A percentile compares a stretch with the other conserved stretches of the same genome.
phyloP scores from a whole-genome alignment of 352 stramenopile species.

The Aphanomyces cochlioides region DNA sequence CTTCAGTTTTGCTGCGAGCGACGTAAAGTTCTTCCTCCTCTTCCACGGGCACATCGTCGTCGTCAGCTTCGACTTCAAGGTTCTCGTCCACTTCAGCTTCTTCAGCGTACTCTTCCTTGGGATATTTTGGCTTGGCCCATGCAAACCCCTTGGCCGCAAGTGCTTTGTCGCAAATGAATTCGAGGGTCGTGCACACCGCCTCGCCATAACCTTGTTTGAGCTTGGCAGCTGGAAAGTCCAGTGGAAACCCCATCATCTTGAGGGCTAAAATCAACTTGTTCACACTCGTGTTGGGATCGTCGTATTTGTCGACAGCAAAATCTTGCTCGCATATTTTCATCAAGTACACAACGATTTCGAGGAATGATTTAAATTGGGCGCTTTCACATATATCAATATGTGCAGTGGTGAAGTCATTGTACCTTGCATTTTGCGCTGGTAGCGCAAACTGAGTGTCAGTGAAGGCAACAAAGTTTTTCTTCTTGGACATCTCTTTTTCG shows the following conservation, averaged over 20 bases:
- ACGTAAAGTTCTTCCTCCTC: conserved; percentile 65
- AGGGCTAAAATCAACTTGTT: conserved; percentile 84
- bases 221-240: conserved; percentile 77
- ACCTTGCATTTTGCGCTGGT: conserved; percentile 54
- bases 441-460: conserved; percentile 72
- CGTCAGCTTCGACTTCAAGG: conserved; percentile 38
- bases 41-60: conserved; percentile 31
- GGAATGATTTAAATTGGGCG: conserved; percentile 75
- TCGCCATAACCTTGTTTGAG: conserved; percentile 77
- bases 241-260: conserved; percentile 74
- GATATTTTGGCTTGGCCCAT: conserved; percentile 65
- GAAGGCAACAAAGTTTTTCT: conserved; percentile 67
- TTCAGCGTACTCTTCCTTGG: conserved; percentile 76
- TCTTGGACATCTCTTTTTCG: conserved; percentile 66
- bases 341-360: conserved; percentile 65
- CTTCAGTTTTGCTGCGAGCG: conserved; percentile 44
- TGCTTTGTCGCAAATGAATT: conserved; percentile 82
- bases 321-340: conserved; percentile 77
- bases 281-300: conserved; percentile 81
- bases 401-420: neutral
- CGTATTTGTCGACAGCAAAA: conserved; percentile 83
- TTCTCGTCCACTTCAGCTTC: conserved; percentile 72
- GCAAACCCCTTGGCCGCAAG: conserved; percentile 56
- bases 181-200: conserved; percentile 59
- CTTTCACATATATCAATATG: conserved; percentile 28